These are phyloP conservation scores for Flaveria floridana DNA, from an alignment of 140 eudicot genomes.

Conservation along the genomic window DNA sequence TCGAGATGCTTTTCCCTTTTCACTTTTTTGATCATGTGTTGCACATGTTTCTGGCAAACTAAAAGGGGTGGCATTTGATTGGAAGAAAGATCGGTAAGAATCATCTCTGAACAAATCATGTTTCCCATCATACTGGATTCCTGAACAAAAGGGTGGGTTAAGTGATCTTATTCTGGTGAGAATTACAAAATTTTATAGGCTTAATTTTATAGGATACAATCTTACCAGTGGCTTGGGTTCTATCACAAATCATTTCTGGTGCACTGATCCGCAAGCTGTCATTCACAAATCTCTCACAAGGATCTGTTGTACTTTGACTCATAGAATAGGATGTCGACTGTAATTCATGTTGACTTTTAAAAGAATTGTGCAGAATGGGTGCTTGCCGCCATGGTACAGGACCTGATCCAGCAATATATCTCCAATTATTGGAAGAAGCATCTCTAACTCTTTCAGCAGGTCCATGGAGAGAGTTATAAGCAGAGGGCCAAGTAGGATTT, in stretches of 20 bases:
- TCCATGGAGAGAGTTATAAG: conserved; percentile 47
- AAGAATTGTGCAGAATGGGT: conserved; percentile 50
- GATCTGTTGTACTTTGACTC: conserved; percentile 39
- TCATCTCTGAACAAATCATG: conserved; percentile 30
- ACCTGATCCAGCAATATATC: conserved; percentile 58
- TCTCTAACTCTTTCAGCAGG: conserved; percentile 57
- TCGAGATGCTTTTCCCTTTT: conserved; percentile 39
- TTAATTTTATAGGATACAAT: conserved; percentile 17
- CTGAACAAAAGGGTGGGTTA: conserved; percentile 43
- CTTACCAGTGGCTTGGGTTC: conserved; percentile 49
- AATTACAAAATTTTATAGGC: background rate
- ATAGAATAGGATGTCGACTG: conserved; percentile 37
- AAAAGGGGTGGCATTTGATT: conserved; percentile 30
- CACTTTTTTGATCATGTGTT: conserved; percentile 34
- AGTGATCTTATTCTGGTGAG: conserved; percentile 12
- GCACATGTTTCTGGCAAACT: conserved; percentile 39
- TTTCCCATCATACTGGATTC: conserved; percentile 46
- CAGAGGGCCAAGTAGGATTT: conserved; percentile 85
- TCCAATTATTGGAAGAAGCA: conserved; percentile 49
- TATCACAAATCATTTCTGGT: conserved; percentile 36
- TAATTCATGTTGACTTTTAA: conserved; percentile 40
- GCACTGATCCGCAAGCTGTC: conserved; percentile 41
- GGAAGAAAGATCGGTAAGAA: conserved; percentile 37
- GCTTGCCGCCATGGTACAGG: conserved; percentile 85
- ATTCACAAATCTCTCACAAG: conserved; percentile 39